These are phyloP conservation scores for Trichothecium roseum DNA, from an alignment of 2,329 filamentous ascomycete species.

Conservation along the genomic window DNA sequence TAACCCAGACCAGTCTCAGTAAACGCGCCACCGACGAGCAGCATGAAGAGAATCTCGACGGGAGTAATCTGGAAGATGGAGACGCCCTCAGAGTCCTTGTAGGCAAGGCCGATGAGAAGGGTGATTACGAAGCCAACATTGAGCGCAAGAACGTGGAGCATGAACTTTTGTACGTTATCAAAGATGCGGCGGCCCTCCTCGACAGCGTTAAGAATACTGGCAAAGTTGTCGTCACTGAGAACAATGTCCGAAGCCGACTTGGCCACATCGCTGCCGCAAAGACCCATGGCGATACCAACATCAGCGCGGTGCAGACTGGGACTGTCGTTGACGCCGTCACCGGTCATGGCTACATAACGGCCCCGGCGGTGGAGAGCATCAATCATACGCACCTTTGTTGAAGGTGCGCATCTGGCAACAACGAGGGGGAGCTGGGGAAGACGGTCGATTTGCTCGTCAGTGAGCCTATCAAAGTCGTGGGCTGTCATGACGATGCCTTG, in stretches of 20 bases:
- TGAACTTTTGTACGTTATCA: conserved; percentile 63
- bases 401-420: conserved; percentile 59
- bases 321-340: conserved; percentile 61
- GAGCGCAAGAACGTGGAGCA: conserved; percentile 54
- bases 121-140: conserved; percentile 59
- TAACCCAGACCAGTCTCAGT: conserved; percentile 65
- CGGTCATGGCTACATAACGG: conserved; percentile 57
- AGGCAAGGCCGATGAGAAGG: conserved; percentile 56
- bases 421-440: conserved; percentile 55
- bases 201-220: conserved; percentile 29
- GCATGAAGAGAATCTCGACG: conserved; percentile 65
- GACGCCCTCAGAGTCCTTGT: conserved; percentile 52
- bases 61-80: conserved; percentile 62
- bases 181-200: conserved; percentile 59
- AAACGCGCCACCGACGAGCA: conserved; percentile 61
- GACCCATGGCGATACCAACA: conserved; percentile 61
- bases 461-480: conserved; percentile 51
- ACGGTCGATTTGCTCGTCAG: conserved; percentile 50
- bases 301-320: conserved; percentile 57
- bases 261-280: conserved; percentile 55
- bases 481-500: conserved; percentile 52
- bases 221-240: conserved; percentile 60
- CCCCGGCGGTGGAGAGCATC: conserved; percentile 57
- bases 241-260: conserved; percentile 57
- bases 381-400: conserved; percentile 66